Base-by-base conservation (phyloP, 1,284 basidiomycete species). In the Caloboletus firmus region DNA sequence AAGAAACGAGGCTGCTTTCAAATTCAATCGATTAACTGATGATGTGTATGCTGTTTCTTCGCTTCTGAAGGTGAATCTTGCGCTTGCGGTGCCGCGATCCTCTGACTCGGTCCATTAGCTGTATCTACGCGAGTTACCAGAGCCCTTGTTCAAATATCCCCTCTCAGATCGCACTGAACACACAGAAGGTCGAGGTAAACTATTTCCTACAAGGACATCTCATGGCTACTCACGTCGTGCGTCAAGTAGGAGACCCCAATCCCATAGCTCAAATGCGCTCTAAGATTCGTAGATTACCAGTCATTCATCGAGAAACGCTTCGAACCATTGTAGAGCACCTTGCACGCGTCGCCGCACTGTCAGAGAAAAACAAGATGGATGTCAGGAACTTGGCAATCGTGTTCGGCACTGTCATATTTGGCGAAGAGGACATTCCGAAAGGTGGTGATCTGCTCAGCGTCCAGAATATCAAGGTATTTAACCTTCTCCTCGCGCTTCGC, bases 351-450 rank as follows among this genome's bases (percentile, higher is more conserved):
- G 84, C 86, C 2, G 76, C 83, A 8, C 78, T 82, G 47, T 78
- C 81, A 5, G 82, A 85, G 20, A 82, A 82, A 69, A 98, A 97
- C 72, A 98, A 97, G 74, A 99, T 99, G 96, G 93, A 94, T 59
- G 78, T 89, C 0, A 91, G 90, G 76, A 95, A 94, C 65, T 76
- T 95, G 24, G 89, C 91, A 5, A 93, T 95, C 52, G 86, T 93
- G 1, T 94, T 94, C 72, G 86, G 86, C 40, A 79, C 84, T 12
- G 91, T 93, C 12, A 82, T 96, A 43, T 95, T 96, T 64, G 93
- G 93, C 12, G 92, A 94, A 67, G 93, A 96, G 56, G 90, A 95
- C 55, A 76, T 91, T 45, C 84, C 89, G 0, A 87, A 87, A 61
- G 84, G 80, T 31, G 82, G 80, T 1, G 88, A 93, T 66, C 76